phyloP scores from a whole-genome alignment of 1,139 yeast genomes.

The Kluyveromyces marxianus region DNA sequence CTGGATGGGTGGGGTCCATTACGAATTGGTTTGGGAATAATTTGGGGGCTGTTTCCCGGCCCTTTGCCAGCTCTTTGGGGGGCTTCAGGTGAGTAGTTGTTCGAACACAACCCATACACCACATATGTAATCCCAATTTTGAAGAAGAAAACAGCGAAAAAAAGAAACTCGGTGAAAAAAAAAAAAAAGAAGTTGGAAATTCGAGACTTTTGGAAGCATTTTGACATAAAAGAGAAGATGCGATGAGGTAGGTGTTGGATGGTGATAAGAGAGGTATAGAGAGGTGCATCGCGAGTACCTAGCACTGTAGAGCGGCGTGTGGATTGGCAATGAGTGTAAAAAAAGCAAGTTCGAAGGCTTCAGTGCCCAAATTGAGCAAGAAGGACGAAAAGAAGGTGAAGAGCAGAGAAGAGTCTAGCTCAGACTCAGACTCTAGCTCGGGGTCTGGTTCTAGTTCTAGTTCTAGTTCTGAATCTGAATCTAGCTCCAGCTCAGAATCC shows the following conservation, averaged over 20 bases:
- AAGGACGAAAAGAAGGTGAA: conserved; percentile 2
- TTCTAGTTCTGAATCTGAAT: conserved; percentile 1
- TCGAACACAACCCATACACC: neutral
- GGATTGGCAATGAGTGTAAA: conserved; percentile 1
- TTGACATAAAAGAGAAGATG: neutral
- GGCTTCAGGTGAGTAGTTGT: neutral
- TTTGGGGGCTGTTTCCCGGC: too few species aligned
- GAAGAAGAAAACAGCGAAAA: neutral
- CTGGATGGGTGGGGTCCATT: too few species aligned
- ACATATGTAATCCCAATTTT: neutral
- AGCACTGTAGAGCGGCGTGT: neutral
- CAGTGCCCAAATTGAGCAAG: conserved; percentile 5
- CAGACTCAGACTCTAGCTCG: conserved; percentile 5
- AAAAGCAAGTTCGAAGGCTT: conserved; percentile 1
- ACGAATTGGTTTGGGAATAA: too few species aligned
- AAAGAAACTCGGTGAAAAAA: neutral
- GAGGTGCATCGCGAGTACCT: neutral
- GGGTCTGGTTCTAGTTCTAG: conserved; percentile 9
- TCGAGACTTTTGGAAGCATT: neutral
- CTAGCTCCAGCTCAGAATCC: conserved; percentile 15
- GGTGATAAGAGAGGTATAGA: neutral
- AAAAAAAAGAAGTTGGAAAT: neutral
- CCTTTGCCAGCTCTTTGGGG: too few species aligned
- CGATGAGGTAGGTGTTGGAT: neutral
- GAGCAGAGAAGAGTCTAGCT: conserved; percentile 16